phyloP scores from a whole-genome alignment of 768 basidiomycete species.

The Tricholoma sp. region DNA sequence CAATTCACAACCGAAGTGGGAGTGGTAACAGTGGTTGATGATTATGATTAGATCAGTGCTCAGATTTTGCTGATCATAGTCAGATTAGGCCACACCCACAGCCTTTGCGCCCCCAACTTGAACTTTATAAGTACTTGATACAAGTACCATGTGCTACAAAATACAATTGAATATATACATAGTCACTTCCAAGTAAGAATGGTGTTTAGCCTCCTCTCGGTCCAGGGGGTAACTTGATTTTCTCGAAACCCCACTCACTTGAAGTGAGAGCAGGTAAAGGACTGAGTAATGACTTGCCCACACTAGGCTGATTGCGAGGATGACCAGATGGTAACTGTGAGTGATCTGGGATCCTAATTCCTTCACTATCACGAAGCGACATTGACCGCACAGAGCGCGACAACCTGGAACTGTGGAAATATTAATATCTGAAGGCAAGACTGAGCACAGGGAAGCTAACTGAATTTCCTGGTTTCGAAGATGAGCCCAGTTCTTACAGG shows the following conservation, averaged over 20 bases:
- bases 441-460: constrained; percentile 35
- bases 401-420: constrained; percentile 30
- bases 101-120: too few relatives aligned
- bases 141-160: background rate
- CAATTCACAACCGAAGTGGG: too few relatives aligned
- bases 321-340: constrained; percentile 1
- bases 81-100: background rate
- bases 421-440: constrained; percentile 3
- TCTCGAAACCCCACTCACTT: constrained; percentile 51
- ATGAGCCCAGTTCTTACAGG: constrained; percentile 70
- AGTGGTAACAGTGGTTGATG: too few relatives aligned
- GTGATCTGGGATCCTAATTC: constrained; percentile 6
- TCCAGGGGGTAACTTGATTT: constrained; percentile 40
- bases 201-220: constrained; percentile 16
- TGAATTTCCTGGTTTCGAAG: constrained; percentile 69
- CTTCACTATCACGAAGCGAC: constrained; percentile 13
- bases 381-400: constrained; percentile 33
- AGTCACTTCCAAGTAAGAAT: background rate
- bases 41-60: too few relatives aligned
- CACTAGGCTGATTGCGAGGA: constrained; percentile 10
- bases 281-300: constrained; percentile 27
- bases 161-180: background rate
- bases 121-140: too few relatives aligned
- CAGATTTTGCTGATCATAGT: too few relatives aligned
- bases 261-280: constrained; percentile 46